Conservation (phyloP, 352 stramenopile species). For the Pythium phragmitis region DNA sequence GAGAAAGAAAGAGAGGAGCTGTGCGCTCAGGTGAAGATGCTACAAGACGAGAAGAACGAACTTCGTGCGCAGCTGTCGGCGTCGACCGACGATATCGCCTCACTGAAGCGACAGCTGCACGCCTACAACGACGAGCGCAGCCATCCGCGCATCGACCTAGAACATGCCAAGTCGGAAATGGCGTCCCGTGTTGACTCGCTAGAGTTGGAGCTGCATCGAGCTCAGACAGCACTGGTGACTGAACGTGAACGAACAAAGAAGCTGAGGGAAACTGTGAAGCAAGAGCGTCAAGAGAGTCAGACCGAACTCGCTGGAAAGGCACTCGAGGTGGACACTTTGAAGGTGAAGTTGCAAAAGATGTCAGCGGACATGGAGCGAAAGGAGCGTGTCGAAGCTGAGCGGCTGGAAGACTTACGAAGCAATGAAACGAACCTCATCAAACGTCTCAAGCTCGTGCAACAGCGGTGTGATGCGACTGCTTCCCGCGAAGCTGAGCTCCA, state of each 20-base stretch:
- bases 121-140: slow-evolving; percentile 12
- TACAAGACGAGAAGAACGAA: slow-evolving; percentile 22
- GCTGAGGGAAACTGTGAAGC: slow-evolving; percentile 21
- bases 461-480: slow-evolving; percentile 24
- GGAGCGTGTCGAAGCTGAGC: slow-evolving; percentile 19
- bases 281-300: slow-evolving; percentile 17
- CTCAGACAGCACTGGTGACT: slow-evolving; percentile 23
- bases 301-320: slow-evolving; percentile 18
- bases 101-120: slow-evolving; percentile 21
- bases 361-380: slow-evolving; percentile 22
- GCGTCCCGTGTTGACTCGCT: slow-evolving; percentile 22
- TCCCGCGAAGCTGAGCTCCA: slow-evolving; percentile 46
- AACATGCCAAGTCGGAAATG: slow-evolving; percentile 24
- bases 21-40: slow-evolving; percentile 7
- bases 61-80: slow-evolving; percentile 15
- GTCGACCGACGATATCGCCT: slow-evolving; percentile 20
- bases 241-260: slow-evolving; percentile 26
- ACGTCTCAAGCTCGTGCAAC: slow-evolving; percentile 27
- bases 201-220: slow-evolving; percentile 24
- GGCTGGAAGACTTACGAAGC: slow-evolving; percentile 25
- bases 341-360: slow-evolving; percentile 15
- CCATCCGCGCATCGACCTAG: slow-evolving; percentile 9
- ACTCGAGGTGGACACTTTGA: slow-evolving; percentile 17
- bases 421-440: slow-evolving; percentile 34
- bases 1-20: slow-evolving; percentile 21